A percentile compares a stretch with the other conserved stretches of the same genome.
These are phyloP conservation scores for Fusarium beomiforme DNA, from an alignment of 2,329 filamentous ascomycete species.

Conservation along the genomic window DNA sequence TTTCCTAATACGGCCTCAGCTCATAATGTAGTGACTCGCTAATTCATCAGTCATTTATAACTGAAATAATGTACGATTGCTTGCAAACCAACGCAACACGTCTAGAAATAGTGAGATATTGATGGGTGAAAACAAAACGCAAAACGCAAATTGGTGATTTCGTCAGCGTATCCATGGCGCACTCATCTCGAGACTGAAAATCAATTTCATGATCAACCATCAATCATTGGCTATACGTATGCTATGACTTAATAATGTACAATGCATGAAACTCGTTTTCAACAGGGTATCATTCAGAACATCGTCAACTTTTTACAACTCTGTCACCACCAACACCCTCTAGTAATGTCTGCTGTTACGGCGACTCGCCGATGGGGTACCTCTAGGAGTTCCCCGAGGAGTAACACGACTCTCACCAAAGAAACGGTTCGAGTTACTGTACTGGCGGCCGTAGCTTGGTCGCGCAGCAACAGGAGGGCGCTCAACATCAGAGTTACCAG, in stretches of 20 bases:
- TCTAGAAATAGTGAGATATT: no score
- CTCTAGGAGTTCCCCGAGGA: conserved; percentile 50
- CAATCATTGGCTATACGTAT: neutral
- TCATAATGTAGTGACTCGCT: no score
- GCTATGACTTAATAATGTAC: neutral
- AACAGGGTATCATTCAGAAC: conserved; percentile 10
- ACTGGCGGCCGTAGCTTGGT: conserved; percentile 41
- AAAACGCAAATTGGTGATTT: no score
- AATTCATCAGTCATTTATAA: no score
- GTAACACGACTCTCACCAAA: conserved; percentile 55
- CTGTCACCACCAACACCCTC: neutral
- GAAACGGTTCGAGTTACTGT: conserved; percentile 54
- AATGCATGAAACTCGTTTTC: neutral
- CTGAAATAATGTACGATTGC: no score
- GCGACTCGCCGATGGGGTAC: conserved; percentile 51
- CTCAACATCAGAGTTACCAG: conserved; percentile 9
- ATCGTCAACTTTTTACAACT: neutral
- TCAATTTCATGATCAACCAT: neutral
- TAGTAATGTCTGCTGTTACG: conserved; percentile 15
- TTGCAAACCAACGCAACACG: no score
- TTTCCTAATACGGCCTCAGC: no score
- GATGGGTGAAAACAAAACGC: no score
- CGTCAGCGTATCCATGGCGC: no score
- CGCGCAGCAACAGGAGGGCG: conserved; percentile 28
- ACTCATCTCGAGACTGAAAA: no score